A percentile compares a stretch with the other conserved stretches of the same genome.
phyloP scores from a whole-genome alignment of 345 rosid species.

The Citrus medica region DNA sequence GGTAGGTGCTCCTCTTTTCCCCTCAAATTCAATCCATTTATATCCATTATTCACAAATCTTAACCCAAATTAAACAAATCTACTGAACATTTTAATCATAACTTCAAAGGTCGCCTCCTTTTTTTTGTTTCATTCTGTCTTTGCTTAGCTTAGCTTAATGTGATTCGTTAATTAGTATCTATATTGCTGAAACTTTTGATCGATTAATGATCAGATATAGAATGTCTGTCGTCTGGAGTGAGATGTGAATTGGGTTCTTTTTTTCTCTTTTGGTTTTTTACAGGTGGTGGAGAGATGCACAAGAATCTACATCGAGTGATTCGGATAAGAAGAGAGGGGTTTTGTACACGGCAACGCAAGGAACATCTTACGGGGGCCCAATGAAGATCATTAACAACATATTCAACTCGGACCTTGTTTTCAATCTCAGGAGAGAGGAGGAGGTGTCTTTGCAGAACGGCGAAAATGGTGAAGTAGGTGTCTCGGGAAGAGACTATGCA shows the following conservation, averaged over 20 bases:
- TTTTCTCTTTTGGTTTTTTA: background rate
- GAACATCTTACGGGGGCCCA: slow-evolving; percentile 69
- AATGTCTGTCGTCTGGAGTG: background rate
- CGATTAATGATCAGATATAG: too few relatives aligned
- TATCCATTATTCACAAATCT: background rate
- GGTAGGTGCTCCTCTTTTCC: slow-evolving; percentile 33
- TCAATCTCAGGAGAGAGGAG: slow-evolving; percentile 74
- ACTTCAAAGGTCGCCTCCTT: background rate
- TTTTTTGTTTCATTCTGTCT: background rate
- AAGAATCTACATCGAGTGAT: slow-evolving; percentile 40
- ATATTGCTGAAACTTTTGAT: slow-evolving; percentile 10
- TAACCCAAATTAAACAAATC: background rate
- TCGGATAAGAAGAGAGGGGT: slow-evolving; percentile 59
- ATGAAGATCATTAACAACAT: slow-evolving; percentile 93
- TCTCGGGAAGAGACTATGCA: slow-evolving; percentile 89
- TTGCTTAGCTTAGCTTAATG: background rate
- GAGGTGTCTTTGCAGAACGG: slow-evolving; percentile 40
- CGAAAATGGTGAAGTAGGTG: slow-evolving; percentile 67
- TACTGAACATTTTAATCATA: background rate
- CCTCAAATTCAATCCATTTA: background rate
- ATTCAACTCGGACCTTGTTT: slow-evolving; percentile 72
- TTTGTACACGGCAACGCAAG: slow-evolving; percentile 61
- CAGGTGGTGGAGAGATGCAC: slow-evolving; percentile 98
- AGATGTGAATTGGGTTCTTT: slow-evolving; percentile 5
- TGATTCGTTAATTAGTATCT: slow-evolving; percentile 7